A percentile compares a stretch with the other conserved stretches of the same genome.
These are phyloP conservation scores for Wickerhamiella kurtzmanii DNA, from an alignment of 805 yeast genomes.

Conservation along the genomic window DNA sequence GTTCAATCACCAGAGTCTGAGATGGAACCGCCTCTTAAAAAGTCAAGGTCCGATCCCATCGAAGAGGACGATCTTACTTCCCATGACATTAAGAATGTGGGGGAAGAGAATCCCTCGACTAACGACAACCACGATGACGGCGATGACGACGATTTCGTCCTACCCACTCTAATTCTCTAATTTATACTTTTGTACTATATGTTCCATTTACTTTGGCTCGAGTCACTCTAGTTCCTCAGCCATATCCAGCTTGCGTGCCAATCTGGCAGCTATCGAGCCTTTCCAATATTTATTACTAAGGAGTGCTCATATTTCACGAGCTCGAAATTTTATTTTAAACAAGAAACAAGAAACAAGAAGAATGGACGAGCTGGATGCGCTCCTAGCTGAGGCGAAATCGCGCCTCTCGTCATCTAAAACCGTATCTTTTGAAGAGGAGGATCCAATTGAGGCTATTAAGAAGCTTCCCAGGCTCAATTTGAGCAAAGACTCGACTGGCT, in stretches of 20 bases:
- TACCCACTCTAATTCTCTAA: constrained; percentile 13
- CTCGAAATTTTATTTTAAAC: background rate
- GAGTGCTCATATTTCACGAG: too few species aligned
- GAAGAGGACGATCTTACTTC: too few species aligned
- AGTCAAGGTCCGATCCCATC: background rate
- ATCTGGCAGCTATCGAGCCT: too few species aligned
- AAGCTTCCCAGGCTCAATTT: constrained; percentile 13
- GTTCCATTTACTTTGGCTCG: too few species aligned
- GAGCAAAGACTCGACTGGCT: background rate
- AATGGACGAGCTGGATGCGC: constrained; percentile 10
- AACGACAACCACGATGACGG: constrained; percentile 5
- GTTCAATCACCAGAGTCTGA: background rate
- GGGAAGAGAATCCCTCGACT: background rate
- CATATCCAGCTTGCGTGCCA: too few species aligned
- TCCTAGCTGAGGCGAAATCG: constrained; percentile 12
- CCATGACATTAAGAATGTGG: background rate
- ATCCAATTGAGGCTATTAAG: constrained; percentile 19
- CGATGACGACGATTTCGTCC: constrained; percentile 17
- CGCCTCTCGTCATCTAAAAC: background rate
- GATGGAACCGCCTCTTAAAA: background rate
- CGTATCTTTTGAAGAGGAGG: constrained; percentile 14
- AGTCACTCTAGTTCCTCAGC: too few species aligned
- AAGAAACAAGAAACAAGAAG: background rate
- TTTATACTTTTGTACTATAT: too few species aligned
- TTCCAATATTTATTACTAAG: too few species aligned